Evolutionary conservation across 495 filamentous ascomycete species (phyloP), one percentile per base, ranked within the genome.

Genomic region (Xylaria nigripes): DNA sequence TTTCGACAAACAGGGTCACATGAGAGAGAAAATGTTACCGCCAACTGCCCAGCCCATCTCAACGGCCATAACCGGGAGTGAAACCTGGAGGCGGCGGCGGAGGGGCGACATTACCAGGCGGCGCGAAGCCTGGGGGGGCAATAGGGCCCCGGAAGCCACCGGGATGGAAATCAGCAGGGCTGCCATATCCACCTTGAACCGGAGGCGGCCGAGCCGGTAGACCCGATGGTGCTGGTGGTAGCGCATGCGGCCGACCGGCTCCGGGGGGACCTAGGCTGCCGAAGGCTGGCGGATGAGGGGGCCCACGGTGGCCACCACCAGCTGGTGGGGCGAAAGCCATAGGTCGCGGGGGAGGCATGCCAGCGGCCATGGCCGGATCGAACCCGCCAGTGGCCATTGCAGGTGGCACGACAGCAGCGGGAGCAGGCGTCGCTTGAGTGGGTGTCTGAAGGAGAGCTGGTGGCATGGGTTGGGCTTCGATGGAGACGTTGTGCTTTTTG

Each of bases 401-500:
- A 13, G 64, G 65, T 19, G 66, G 62, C 2, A 48, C 57, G 24
- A 48, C 56, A 9, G 52, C 58, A 8, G 69, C 60, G 0, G 65
- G 49, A 48, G 68, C 61, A 16, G 67, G 61, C 9, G 57, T 55
- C 29, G 64, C 57, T 15, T 69, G 66, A 12, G 45, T 59, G 42
- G 49, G 63, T 9, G 58, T 67, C 51, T 84, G 72, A 56, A 77
- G 72, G 62, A 73, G 74, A 44, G 67, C 74, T 3, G 77, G 68
- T 0, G 78, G 75, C 64, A 89, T 82, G n/a, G 75, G 71, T 22
- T 81, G 86, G 6, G 78, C 74, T 49, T 86, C 83, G 36, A 84
- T 86, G 18, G 83, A 78, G 50, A 98, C 87, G 61, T 95, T 95
- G 71, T 97, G 89, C 67, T 90, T 91, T 66, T 90, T 89, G 48